Conservation (phyloP, 768 basidiomycete genomes). For the Termitomyces sp. region DNA sequence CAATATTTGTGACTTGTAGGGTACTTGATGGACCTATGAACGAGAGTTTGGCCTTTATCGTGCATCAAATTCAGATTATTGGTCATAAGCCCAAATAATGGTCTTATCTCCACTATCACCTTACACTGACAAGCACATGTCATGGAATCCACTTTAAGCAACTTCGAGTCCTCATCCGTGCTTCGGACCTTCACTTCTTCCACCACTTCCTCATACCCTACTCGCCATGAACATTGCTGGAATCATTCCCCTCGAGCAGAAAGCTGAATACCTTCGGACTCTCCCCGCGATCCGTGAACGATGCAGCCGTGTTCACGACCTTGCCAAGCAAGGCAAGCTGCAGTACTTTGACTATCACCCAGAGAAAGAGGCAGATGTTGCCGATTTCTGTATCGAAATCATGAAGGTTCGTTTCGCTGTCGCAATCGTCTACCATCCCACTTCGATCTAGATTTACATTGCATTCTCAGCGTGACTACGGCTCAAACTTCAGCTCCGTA, state of each 20-base stretch:
- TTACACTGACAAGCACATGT: background rate
- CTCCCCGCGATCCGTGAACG: constrained; percentile 89
- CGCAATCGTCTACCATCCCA: constrained; percentile 1
- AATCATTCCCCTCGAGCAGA: constrained; percentile 31
- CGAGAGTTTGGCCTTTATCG: background rate
- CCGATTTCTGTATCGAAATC: constrained; percentile 71
- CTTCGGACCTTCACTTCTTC: constrained; percentile 10
- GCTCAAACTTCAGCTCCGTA: constrained; percentile 62
- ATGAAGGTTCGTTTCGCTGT: constrained; percentile 59
- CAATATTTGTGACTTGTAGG: background rate
- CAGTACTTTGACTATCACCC: constrained; percentile 87
- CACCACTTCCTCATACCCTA: background rate
- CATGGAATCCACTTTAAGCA: background rate
- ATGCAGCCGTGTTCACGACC: constrained; percentile 73
- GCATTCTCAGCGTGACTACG: constrained; percentile 70
- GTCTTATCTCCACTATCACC: constrained; percentile 4
- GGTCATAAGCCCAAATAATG: background rate
- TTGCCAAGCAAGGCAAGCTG: constrained; percentile 72
- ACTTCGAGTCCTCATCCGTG: background rate
- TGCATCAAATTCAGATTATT: background rate
- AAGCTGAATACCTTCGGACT: constrained; percentile 73
- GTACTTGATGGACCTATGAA: background rate
- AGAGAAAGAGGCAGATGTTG: constrained; percentile 66
- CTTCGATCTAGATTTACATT: background rate
- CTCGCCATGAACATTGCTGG: constrained; percentile 31